phyloP scores from a whole-genome alignment of 139 green algal species.

The Chlamydomonas urium region DNA sequence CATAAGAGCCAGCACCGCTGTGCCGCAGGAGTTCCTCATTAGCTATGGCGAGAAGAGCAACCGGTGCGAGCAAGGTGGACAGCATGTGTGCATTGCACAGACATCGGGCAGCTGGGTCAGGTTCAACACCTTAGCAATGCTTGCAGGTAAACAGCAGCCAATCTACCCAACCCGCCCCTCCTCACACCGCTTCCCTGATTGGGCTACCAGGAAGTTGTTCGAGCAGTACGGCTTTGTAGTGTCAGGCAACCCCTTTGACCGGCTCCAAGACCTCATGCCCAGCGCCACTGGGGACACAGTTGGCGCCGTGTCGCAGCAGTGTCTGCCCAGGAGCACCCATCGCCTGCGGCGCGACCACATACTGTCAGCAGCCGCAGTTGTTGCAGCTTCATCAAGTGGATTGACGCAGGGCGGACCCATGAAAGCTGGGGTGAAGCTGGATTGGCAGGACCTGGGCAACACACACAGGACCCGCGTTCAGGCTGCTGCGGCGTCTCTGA shows the following conservation, averaged over 20 bases:
- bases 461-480: neutral
- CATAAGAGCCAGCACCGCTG: neutral
- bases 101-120: neutral
- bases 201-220: slow-evolving; percentile 47
- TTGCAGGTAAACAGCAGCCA: too few relatives aligned
- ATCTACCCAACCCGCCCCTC: too few relatives aligned
- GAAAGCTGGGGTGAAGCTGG: neutral
- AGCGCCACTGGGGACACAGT: neutral
- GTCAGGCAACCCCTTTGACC: slow-evolving; percentile 33
- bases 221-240: slow-evolving; percentile 48
- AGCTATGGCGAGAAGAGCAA: slow-evolving; percentile 39
- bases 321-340: too few relatives aligned
- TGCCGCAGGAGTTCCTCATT: slow-evolving; percentile 23
- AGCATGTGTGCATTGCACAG: neutral
- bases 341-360: neutral
- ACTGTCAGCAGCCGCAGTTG: neutral
- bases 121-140: too few relatives aligned
- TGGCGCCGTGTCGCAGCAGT: too few relatives aligned
- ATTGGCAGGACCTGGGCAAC: neutral
- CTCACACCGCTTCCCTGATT: too few relatives aligned
- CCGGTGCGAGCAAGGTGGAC: slow-evolving; percentile 9
- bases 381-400: neutral
- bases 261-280: slow-evolving; percentile 16
- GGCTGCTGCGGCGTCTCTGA: neutral
- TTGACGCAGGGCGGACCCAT: neutral